Conservation (phyloP, 148 eudicot species). For the Bassia scoparia region DNA sequence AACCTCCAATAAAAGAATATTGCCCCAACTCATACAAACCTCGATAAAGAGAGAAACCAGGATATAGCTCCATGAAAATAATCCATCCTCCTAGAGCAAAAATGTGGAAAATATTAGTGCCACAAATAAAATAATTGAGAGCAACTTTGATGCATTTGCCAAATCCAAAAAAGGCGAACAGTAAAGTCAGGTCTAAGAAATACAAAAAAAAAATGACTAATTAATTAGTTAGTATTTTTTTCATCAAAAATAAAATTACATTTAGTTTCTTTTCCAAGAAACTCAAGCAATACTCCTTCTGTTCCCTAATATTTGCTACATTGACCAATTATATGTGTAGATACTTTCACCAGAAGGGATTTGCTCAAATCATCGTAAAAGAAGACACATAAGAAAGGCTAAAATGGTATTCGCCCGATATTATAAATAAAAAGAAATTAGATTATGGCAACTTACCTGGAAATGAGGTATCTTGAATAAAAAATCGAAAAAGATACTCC, state of each 20-base stretch:
- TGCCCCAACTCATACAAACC: slow-evolving; percentile 74
- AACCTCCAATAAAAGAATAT: slow-evolving; percentile 51
- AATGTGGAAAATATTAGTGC: slow-evolving; percentile 9
- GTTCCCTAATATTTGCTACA: neutral
- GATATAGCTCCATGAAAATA: slow-evolving; percentile 80
- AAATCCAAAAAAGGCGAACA: neutral
- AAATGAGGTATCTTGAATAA: slow-evolving; percentile 69
- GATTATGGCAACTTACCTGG: slow-evolving; percentile 52
- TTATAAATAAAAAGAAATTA: slow-evolving; percentile 7
- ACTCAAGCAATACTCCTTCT: too few relatives aligned
- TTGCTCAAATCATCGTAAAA: neutral
- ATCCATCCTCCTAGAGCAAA: slow-evolving; percentile 55
- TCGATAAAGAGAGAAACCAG: slow-evolving; percentile 78
- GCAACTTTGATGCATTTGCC: neutral
- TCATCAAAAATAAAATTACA: too few relatives aligned
- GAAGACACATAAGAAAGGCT: neutral
- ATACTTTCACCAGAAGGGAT: neutral
- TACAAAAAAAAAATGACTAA: too few relatives aligned
- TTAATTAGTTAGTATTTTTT: too few relatives aligned
- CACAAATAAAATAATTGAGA: neutral
- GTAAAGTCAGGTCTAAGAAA: neutral
- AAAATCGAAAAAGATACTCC: slow-evolving; percentile 66
- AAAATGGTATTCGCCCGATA: neutral
- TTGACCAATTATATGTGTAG: too few relatives aligned
- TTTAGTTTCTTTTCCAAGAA: too few relatives aligned